Conservation (phyloP, 1,284 basidiomycete species). For the Xerocomus nothofagi region DNA sequence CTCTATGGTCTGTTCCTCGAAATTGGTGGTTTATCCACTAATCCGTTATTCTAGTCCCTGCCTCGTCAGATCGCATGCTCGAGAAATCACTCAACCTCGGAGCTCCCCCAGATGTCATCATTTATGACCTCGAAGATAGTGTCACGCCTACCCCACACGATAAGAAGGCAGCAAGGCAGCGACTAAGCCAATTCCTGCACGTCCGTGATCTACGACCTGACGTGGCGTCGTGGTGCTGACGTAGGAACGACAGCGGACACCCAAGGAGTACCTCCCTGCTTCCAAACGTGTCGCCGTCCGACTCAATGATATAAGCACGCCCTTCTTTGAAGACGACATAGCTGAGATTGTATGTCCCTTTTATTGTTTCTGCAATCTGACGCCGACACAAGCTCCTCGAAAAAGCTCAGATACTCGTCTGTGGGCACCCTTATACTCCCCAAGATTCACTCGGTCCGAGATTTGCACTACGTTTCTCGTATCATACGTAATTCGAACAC, state of each 20-base stretch:
- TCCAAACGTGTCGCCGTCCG: slow-evolving; percentile 66
- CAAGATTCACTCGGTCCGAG: slow-evolving; percentile 70
- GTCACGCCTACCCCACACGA: slow-evolving; percentile 61
- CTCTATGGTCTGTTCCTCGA: slow-evolving; percentile 49
- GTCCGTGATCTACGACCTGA: slow-evolving; percentile 39
- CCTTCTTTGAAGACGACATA: slow-evolving; percentile 73
- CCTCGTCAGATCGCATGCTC: slow-evolving; percentile 78
- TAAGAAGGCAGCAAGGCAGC: slow-evolving; percentile 62
- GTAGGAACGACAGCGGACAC: slow-evolving; percentile 28
- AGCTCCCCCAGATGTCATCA: slow-evolving; percentile 67
- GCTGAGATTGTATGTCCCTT: slow-evolving; percentile 54
- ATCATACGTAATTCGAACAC: slow-evolving; percentile 37
- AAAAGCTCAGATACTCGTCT: slow-evolving; percentile 45
- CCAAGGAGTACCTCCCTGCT: slow-evolving; percentile 40
- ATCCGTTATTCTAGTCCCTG: slow-evolving; percentile 52
- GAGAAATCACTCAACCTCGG: slow-evolving; percentile 63
- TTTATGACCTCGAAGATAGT: slow-evolving; percentile 88
- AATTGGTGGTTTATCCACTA: background rate
- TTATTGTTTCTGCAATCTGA: background rate
- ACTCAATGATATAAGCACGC: slow-evolving; percentile 73
- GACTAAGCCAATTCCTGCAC: slow-evolving; percentile 59
- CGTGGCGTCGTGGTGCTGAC: slow-evolving; percentile 9
- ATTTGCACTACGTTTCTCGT: slow-evolving; percentile 64
- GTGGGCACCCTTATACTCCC: slow-evolving; percentile 73
- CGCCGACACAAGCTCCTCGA: slow-evolving; percentile 19